Percentiles rank a stretch among this genome's conserved stretches.
Evolutionary conservation across 331 rosid genomes (phyloP).

Genomic region (Saraca asoca): DNA sequence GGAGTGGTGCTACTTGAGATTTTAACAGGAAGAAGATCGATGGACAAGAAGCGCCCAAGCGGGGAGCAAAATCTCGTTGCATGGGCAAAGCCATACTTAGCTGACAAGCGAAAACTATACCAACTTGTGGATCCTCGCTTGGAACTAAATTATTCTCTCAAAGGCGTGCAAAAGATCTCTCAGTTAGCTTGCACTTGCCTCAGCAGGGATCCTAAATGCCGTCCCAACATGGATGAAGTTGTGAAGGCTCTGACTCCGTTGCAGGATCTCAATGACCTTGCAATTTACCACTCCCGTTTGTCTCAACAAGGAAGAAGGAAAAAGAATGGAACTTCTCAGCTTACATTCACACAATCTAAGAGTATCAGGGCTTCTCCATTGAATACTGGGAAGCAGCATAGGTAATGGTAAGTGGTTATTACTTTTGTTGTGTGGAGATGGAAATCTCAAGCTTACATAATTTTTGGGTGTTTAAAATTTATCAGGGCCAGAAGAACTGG

Average conservation of each 20-base stretch:
- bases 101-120: conserved; percentile 72
- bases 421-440: conserved; percentile 37
- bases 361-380: conserved; percentile 69
- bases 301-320: conserved; percentile 82
- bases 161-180: conserved; percentile 79
- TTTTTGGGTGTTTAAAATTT: conserved; percentile 51
- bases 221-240: conserved; percentile 89
- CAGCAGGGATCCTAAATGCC: conserved; percentile 72
- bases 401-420: conserved; percentile 45
- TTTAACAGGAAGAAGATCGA: conserved; percentile 85
- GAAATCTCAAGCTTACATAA: conserved; percentile 50
- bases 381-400: conserved; percentile 61
- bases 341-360: conserved; percentile 59
- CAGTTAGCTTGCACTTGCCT: conserved; percentile 75
- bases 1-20: conserved; percentile 91
- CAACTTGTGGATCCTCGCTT: conserved; percentile 81
- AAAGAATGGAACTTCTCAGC: conserved; percentile 73
- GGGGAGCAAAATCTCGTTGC: conserved; percentile 89
- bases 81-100: conserved; percentile 82
- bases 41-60: conserved; percentile 90
- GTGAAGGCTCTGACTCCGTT: conserved; percentile 67
- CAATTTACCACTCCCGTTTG: conserved; percentile 69
- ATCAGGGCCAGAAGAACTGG: conserved; percentile 44
- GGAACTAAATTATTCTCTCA: conserved; percentile 75
- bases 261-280: conserved; percentile 83